Conservation (phyloP, 345 rosid species). For the Dipteronia sinensis region DNA sequence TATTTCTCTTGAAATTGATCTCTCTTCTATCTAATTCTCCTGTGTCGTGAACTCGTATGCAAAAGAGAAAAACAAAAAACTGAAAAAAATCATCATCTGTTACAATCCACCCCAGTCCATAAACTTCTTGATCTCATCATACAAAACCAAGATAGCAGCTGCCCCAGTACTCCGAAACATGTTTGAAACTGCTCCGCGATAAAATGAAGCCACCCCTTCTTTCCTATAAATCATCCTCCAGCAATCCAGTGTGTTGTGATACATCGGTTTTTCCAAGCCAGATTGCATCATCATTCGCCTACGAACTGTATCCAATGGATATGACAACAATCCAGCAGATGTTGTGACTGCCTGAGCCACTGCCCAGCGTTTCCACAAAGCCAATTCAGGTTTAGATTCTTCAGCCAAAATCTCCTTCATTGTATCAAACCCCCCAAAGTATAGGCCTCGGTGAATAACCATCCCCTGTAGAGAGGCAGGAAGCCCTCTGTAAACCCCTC, state of each 20-base stretch:
- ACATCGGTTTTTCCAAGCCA: slow-evolving; percentile 78
- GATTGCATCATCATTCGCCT: slow-evolving; percentile 98
- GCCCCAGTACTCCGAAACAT: slow-evolving; percentile 91
- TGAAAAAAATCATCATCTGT: slow-evolving; percentile 19
- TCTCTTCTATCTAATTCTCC: slow-evolving; percentile 25
- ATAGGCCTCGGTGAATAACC: slow-evolving; percentile 80
- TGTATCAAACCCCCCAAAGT: slow-evolving; percentile 94
- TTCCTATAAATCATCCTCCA: slow-evolving; percentile 77
- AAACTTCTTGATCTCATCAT: slow-evolving; percentile 84
- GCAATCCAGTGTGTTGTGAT: slow-evolving; percentile 65
- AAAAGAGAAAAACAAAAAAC: slow-evolving; percentile 15
- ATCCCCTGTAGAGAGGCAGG: slow-evolving; percentile 93
- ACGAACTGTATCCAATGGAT: slow-evolving; percentile 87
- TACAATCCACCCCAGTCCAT: slow-evolving; percentile 75
- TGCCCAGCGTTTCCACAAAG: slow-evolving; percentile 85
- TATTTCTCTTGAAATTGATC: slow-evolving; percentile 4
- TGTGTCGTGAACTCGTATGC: neutral
- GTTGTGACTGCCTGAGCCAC: slow-evolving; percentile 92
- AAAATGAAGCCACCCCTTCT: slow-evolving; percentile 81
- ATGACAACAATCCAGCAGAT: slow-evolving; percentile 82
- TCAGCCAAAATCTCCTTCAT: slow-evolving; percentile 70
- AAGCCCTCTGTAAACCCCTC: slow-evolving; percentile 87
- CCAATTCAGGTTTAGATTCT: slow-evolving; percentile 55
- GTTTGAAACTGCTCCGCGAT: slow-evolving; percentile 82
- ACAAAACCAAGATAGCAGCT: slow-evolving; percentile 90